phyloP scores from a whole-genome alignment of 257 asterid species.

The Fraxinus pennsylvanica region DNA sequence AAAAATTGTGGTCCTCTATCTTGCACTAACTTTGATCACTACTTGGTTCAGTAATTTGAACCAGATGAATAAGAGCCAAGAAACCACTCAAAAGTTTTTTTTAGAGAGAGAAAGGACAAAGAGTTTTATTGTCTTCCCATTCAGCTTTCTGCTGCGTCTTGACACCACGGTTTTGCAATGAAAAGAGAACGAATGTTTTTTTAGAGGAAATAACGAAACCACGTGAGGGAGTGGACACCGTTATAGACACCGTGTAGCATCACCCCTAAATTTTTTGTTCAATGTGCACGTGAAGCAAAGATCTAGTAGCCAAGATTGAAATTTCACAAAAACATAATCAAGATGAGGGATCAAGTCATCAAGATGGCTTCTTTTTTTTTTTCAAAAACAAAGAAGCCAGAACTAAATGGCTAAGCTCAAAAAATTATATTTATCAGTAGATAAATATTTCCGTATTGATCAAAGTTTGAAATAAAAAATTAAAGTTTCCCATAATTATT shows the following conservation, averaged over 20 bases:
- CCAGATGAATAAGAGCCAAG: not conserved
- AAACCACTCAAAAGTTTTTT: not conserved
- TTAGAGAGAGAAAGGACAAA: too few relatives aligned
- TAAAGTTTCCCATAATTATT: not conserved
- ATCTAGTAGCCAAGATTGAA: not conserved
- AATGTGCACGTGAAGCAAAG: not conserved
- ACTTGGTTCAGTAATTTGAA: not conserved
- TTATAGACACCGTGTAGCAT: too few relatives aligned
- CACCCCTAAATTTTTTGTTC: not conserved
- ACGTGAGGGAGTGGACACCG: too few relatives aligned
- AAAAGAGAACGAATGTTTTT: not conserved
- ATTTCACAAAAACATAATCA: not conserved
- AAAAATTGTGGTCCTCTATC: slow-evolving; percentile 1
- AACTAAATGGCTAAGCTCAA: not conserved
- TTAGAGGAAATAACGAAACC: not conserved
- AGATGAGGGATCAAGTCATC: slow-evolving; percentile 8
- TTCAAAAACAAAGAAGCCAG: not conserved
- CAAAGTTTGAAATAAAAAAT: not conserved
- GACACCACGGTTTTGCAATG: not conserved
- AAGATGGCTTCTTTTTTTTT: slow-evolving; percentile 8
- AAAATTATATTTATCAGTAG: too few relatives aligned
- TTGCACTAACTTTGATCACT: not conserved
- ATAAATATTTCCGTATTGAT: too few relatives aligned
- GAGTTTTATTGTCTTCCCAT: not conserved
- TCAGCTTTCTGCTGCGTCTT: not conserved